phyloP scores from a whole-genome alignment of 768 basidiomycete genomes.

The Panellus pusillus region DNA sequence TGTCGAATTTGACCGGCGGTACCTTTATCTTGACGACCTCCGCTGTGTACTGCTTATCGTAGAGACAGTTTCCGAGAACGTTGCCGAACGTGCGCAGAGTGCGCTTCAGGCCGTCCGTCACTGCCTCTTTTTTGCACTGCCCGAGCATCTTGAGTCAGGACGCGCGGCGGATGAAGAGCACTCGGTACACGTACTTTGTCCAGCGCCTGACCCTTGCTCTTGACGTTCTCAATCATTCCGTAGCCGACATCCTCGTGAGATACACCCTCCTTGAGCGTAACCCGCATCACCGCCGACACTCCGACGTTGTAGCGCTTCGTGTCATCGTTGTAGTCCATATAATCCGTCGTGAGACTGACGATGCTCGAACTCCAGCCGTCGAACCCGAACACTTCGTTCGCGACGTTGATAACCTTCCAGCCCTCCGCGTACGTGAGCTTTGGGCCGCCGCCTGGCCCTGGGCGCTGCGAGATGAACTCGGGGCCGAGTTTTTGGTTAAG shows the following conservation, averaged over 20 bases:
- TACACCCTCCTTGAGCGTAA: slow-evolving; percentile 84
- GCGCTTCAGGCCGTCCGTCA: slow-evolving; percentile 93
- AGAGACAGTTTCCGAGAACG: slow-evolving; percentile 94
- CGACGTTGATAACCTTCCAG: slow-evolving; percentile 97
- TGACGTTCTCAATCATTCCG: slow-evolving; percentile 82
- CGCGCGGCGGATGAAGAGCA: neutral
- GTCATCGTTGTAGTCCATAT: slow-evolving; percentile 73
- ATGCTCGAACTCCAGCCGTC: slow-evolving; percentile 92
- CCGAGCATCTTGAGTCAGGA: neutral
- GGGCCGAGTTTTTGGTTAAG: slow-evolving; percentile 90
- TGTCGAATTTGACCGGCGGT: slow-evolving; percentile 71
- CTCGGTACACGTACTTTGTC: slow-evolving; percentile 74
- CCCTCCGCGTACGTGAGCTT: slow-evolving; percentile 96
- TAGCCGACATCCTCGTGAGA: slow-evolving; percentile 95
- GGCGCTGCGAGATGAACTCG: slow-evolving; percentile 86
- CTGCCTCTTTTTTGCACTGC: slow-evolving; percentile 97
- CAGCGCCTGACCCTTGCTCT: slow-evolving; percentile 79
- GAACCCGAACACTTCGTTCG: slow-evolving; percentile 98
- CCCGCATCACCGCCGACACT: slow-evolving; percentile 81
- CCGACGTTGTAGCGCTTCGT: slow-evolving; percentile 67
- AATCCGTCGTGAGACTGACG: slow-evolving; percentile 73
- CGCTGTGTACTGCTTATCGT: slow-evolving; percentile 86
- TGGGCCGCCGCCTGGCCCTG: slow-evolving; percentile 82
- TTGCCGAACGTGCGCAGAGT: slow-evolving; percentile 92
- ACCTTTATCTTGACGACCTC: slow-evolving; percentile 89